These are phyloP conservation scores for Suillus paluster DNA, from an alignment of 768 basidiomycete genomes.

Conservation along the genomic window DNA sequence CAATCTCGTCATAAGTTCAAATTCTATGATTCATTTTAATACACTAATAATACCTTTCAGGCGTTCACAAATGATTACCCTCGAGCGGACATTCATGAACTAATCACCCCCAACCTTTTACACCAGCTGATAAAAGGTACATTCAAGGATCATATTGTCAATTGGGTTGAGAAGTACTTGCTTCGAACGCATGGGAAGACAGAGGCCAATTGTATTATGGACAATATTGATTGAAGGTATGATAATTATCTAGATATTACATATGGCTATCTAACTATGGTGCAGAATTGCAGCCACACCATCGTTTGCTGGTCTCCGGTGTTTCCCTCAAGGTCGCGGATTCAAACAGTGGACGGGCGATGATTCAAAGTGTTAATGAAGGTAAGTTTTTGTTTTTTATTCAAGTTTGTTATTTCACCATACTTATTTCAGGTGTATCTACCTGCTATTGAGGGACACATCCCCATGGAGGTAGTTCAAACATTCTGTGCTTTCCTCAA, in stretches of 20 bases:
- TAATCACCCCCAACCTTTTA: constrained; percentile 36
- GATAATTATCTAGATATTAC: background rate
- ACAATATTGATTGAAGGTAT: constrained; percentile 37
- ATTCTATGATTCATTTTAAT: background rate
- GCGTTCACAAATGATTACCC: constrained; percentile 41
- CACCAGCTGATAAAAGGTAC: constrained; percentile 42
- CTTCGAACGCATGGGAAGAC: constrained; percentile 15
- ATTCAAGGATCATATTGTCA: constrained; percentile 44
- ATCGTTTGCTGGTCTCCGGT: too few relatives aligned
- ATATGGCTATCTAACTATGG: too few relatives aligned
- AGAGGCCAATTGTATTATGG: constrained; percentile 26
- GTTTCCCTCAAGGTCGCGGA: too few relatives aligned
- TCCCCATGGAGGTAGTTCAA: too few relatives aligned
- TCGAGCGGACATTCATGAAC: constrained; percentile 39
- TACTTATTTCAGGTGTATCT: too few relatives aligned
- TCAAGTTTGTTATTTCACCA: too few relatives aligned
- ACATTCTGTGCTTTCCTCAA: too few relatives aligned
- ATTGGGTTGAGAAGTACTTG: constrained; percentile 37
- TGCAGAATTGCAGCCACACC: too few relatives aligned
- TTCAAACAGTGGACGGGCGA: too few relatives aligned
- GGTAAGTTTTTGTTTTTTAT: too few relatives aligned
- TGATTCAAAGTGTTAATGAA: too few relatives aligned
- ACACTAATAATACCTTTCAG: constrained; percentile 20
- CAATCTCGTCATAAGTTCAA: constrained; percentile 25
- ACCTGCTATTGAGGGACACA: too few relatives aligned